Evolutionary conservation across 352 stramenopile species (phyloP), one percentile per base, ranked within the genome.

Genomic region (Phytophthora fragariae): DNA sequence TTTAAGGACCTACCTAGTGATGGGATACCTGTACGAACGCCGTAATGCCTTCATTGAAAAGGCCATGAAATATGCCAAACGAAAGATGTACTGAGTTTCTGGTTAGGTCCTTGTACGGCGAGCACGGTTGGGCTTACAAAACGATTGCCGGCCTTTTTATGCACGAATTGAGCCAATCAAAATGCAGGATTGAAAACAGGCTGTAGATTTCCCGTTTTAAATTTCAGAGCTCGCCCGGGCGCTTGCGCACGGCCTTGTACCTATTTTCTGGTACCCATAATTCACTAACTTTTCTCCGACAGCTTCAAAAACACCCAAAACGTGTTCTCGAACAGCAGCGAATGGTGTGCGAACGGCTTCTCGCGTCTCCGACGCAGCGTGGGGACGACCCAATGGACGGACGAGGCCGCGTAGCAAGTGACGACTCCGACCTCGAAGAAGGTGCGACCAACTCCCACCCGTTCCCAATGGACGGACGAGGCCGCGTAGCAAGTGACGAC

Each of bases 381-480:
- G 9, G 15, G 21, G 74, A 82, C 52, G 68, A 75, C 29, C 59
- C 41, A 2, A 82, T 77, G 68, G 74, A 73, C 47, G 73, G 77
- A 50, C 64, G 65, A 70, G 73, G 56, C 29, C 52, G 63, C n/a
- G 60, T 67, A 61, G 67, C 58, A 46, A 79, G 84, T 19, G 86
- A 94, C 35, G 88, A 93, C 73, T 91, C 84, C 6, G 88, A 95
- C 63, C 76, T 93, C 39, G 85, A 95, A 80, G 88, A 93, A 87
- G 88, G 88, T 91, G 10, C 15, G 70, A 29, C 29, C 29, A 31
- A 46, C 39, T 63, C 5, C 21, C 12, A 14, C 5, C 39, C 27
- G 10, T 49, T 57, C 17, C 59, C 47, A 2, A 82, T 77, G 68
- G 74, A 73, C 47, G 73, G 77, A 50, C 64, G 65, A 70, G 73